These are phyloP conservation scores for Fusarium subglutinans DNA, from an alignment of 2,329 filamentous ascomycete genomes.

Conservation along the genomic window DNA sequence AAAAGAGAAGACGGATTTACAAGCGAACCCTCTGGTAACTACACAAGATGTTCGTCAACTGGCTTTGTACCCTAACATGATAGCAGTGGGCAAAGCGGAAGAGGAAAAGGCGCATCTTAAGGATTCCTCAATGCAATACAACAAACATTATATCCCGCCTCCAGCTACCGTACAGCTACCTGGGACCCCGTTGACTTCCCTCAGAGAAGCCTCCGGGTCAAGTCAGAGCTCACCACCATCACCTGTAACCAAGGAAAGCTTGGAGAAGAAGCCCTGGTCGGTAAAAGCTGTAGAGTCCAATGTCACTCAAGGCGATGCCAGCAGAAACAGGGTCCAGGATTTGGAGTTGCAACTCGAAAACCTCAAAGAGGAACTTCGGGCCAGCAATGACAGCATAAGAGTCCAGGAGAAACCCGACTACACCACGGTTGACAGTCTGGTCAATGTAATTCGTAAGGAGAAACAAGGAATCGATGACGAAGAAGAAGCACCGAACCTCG, in stretches of 20 bases:
- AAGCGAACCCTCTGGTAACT: neutral
- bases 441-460: neutral
- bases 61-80: neutral
- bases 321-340: neutral
- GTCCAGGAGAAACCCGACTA: neutral
- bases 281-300: neutral
- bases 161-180: neutral
- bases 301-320: neutral
- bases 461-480: neutral
- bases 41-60: neutral
- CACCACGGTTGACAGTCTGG: slow-evolving; percentile 1
- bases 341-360: neutral
- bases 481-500: neutral
- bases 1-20: neutral
- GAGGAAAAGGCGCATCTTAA: neutral
- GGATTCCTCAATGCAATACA: neutral
- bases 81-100: neutral
- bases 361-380: neutral
- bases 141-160: neutral
- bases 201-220: neutral
- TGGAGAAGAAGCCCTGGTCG: neutral
- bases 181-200: neutral
- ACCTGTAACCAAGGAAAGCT: neutral
- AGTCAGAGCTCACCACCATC: neutral
- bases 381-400: neutral